Evolutionary conservation across 352 stramenopile genomes (phyloP), one percentile per base, ranked within the genome.

Genomic region (Thalassiosira hispida): DNA sequence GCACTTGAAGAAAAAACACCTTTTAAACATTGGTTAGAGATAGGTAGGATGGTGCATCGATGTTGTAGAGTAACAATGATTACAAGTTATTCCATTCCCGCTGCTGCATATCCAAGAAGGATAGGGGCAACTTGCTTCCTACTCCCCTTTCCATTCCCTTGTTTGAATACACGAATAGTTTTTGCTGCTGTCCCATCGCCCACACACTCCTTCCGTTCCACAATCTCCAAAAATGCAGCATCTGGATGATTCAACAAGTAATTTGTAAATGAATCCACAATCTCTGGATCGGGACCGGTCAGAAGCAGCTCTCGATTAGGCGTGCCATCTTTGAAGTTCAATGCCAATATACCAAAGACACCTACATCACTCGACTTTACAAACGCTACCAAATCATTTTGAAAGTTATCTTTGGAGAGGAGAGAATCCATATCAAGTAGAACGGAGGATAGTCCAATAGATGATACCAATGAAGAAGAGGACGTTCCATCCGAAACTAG

Each of bases 101-200:
- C 49, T 12, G 38, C 44, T 11, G 65, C 73, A 52, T 68, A 47
- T 5, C 46, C 35, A 22, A 89, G 68, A 22, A 92, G 46, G 16
- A 93, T 56, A 11, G 88, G 88, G 25, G 73, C 86, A 51, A 92
- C 77, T 80, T 92, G 86, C 56, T 93, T 93, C 47, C 86, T 70
- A 69, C 79, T 90, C 31, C 72, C 79, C 46, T 88, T 90, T 49
- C 63, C 33, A 65, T 93, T 93, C 0, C 78, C 84, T 81, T 91
- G 88, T 14, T 73, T 55, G 67, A 92, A 86, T 31, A 79, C 22
- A 22, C 74, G 56, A 49, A 70, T 55, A 18, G 55, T 20, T 18
- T 84, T 40, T 20, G 27, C 7, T 51, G 35, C 25, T 25, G 12
- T 12, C 33, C 59, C 35, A 82, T 74, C 38, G 76, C 69, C 9